phyloP scores from a whole-genome alignment of 148 eudicot species.

The Vaccinium vitisidaea region DNA sequence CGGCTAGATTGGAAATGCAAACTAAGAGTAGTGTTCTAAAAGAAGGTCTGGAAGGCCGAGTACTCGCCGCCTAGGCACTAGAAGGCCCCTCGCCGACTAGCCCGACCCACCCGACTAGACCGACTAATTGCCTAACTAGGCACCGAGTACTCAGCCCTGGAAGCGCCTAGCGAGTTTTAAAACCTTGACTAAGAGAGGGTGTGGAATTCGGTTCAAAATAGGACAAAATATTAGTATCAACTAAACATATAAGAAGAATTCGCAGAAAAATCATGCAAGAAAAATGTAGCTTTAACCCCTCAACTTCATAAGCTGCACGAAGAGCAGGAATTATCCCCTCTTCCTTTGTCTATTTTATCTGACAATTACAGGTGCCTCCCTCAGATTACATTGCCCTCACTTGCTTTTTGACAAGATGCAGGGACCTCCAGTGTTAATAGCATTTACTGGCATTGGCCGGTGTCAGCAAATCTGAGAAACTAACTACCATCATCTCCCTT shows the following conservation, averaged over 20 bases:
- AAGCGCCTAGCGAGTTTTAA: too few relatives aligned
- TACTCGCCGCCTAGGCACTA: too few relatives aligned
- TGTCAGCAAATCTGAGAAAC: constrained; percentile 2
- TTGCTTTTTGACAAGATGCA: background rate
- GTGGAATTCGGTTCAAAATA: background rate
- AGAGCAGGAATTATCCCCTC: background rate
- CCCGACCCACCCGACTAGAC: too few relatives aligned
- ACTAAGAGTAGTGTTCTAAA: background rate
- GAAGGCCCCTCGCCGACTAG: too few relatives aligned
- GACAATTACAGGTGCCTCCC: background rate
- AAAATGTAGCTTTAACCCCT: background rate
- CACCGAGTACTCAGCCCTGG: too few relatives aligned
- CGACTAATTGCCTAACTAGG: too few relatives aligned
- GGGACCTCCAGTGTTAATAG: background rate
- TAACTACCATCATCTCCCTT: background rate
- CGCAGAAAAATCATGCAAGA: background rate
- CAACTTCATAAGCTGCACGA: background rate
- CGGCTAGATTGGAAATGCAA: background rate
- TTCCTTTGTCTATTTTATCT: background rate
- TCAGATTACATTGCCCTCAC: background rate
- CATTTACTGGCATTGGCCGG: background rate
- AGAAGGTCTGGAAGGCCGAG: too few relatives aligned
- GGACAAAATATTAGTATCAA: background rate
- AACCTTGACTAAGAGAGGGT: background rate
- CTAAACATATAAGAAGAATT: background rate